Evolutionary conservation across 768 basidiomycete genomes (phyloP).

Genomic region (Amanita inopinata): DNA sequence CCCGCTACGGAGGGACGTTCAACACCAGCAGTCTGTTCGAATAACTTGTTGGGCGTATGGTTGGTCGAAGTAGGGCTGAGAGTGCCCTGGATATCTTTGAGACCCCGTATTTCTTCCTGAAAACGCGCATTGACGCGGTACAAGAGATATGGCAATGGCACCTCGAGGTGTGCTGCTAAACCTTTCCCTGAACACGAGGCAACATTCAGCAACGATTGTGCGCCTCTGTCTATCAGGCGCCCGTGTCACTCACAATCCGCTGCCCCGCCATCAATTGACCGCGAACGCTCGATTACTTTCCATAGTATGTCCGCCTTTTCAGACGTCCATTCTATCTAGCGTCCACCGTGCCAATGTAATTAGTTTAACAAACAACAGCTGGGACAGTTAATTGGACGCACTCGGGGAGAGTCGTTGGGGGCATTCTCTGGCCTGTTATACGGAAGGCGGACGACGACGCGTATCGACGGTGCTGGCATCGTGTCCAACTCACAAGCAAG

Average conservation of each 20-base stretch:
- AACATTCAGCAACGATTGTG: background rate
- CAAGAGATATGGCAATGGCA: constrained; percentile 76
- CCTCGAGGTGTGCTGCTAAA: constrained; percentile 67
- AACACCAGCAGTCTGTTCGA: constrained; percentile 20
- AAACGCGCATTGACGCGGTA: constrained; percentile 79
- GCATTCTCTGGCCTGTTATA: constrained; percentile 69
- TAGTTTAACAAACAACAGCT: constrained; percentile 7
- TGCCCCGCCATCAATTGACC: constrained; percentile 60
- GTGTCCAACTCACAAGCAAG: constrained; percentile 5
- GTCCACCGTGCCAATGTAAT: constrained; percentile 8
- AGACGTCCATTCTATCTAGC: constrained; percentile 74
- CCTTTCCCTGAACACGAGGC: constrained; percentile 56
- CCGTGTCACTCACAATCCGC: constrained; percentile 59
- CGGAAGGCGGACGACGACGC: constrained; percentile 74
- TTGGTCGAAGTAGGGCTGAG: constrained; percentile 38
- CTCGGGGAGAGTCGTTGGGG: constrained; percentile 55
- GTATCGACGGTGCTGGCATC: constrained; percentile 31
- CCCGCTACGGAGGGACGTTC: constrained; percentile 20
- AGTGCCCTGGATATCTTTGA: constrained; percentile 62
- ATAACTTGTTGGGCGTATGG: constrained; percentile 22
- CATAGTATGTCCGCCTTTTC: constrained; percentile 82
- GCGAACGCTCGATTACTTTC: constrained; percentile 77
- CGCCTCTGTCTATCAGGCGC: background rate
- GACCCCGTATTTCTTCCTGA: constrained; percentile 73
- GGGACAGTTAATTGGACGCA: constrained; percentile 25